Evolutionary conservation across 2,329 filamentous ascomycete genomes (phyloP), one percentile per base, ranked within the genome.

Genomic region (Plenodomus tracheiphilus): DNA sequence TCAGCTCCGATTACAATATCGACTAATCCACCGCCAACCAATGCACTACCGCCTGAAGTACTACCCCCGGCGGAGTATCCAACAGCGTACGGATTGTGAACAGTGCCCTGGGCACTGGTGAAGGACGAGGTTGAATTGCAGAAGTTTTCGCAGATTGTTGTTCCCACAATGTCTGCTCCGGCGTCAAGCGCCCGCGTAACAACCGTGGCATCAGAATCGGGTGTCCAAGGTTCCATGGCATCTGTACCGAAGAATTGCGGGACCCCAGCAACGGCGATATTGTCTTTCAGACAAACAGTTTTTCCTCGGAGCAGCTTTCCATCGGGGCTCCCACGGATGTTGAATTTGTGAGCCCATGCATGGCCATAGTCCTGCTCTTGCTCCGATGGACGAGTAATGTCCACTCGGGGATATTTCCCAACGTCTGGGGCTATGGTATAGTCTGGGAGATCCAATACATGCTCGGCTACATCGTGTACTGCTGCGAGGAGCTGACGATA

Each of bases 231-330:
- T 17, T 51, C 49, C 49, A 76, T 78, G 13, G 76, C 75, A 52
- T 81, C 77, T 36, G 76, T 82, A 0, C 81, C 79, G 36, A 77
- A 75, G 45, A 82, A 74, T 43, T 81, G 78, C 0, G 81, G 80
- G 1, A 84, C 77, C 0, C 75, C 77, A 1, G 79, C 79, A 1
- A 83, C 79, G 3, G 78, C 76, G 32, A 83, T 77, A 22, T 79
- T 80, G 53, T 84, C 81, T 57, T 83, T 83, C 13, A 83, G 51
- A 48, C 77, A 79, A 2, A 82, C 58, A 0, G 73, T 77, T 41
- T 78, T 82, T 0, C 75, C 77, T 20, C 37, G 53, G 3, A 65
- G 22, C 3, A 59, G 6, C 3, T 41, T 41, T 9, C 58, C 64
- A 21, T 44, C 47, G 2, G 54, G 25, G 38, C 59, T 43, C 53